phyloP scores from a whole-genome alignment of 345 rosid genomes.

The Arabis hirsuta region DNA sequence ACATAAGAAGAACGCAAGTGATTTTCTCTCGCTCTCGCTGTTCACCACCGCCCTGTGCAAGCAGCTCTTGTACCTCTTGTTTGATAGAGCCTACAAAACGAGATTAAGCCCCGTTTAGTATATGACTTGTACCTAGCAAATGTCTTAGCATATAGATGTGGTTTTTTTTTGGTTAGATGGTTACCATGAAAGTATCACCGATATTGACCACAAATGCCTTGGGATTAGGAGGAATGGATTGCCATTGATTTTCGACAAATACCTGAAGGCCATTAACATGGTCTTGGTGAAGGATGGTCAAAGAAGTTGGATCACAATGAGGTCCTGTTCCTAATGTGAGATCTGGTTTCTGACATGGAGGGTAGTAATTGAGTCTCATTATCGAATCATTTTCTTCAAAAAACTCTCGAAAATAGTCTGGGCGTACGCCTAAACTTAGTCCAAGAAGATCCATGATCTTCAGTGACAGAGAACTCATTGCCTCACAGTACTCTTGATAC shows the following conservation, averaged over 20 bases:
- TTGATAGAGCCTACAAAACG: constrained; percentile 73
- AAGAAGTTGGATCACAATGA: constrained; percentile 98
- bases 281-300: constrained; percentile 97
- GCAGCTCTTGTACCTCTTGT: constrained; percentile 87
- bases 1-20: constrained; percentile 93
- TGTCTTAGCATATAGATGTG: constrained; percentile 1
- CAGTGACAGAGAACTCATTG: constrained; percentile 82
- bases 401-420: constrained; percentile 60
- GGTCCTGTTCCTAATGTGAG: constrained; percentile 96
- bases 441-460: constrained; percentile 93
- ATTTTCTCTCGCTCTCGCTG: constrained; percentile 75
- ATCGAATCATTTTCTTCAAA: constrained; percentile 88
- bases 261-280: constrained; percentile 97
- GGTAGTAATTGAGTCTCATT: constrained; percentile 97
- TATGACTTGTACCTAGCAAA: not conserved
- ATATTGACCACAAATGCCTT: constrained; percentile 90
- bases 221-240: constrained; percentile 71
- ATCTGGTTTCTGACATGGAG: constrained; percentile 93
- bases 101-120: constrained; percentile 14
- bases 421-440: constrained; percentile 67
- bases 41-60: constrained; percentile 96
- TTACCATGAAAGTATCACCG: constrained; percentile 99
- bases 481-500: constrained; percentile 78
- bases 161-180: not conserved
- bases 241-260: constrained; percentile 82